Base-by-base conservation (phyloP, 1,284 basidiomycete genomes). In the Ganoderma multipileum region DNA sequence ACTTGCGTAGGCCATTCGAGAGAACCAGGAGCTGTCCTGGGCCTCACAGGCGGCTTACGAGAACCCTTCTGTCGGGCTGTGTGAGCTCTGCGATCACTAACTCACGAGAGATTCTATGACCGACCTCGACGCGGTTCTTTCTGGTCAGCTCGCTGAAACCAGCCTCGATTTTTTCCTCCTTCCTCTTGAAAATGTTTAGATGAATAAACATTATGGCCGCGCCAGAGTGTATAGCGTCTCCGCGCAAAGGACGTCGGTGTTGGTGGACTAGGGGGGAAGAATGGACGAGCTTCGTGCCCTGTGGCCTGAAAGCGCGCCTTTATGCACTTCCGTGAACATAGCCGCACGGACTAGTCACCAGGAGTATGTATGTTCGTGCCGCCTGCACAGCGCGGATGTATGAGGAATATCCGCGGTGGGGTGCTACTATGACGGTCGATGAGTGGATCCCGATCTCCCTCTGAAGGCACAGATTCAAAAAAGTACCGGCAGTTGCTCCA, bases 171-270 rank as follows among this genome's bases (percentile, higher is more conserved):
- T 41, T 39, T 9, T 60, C 58, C 11, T 60, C 66, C 60, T 68
- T 72, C 47, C 61, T 68, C 62, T 68, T 70, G 64, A 72, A 72
- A 14, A 72, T 39, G 12, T 60, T 60, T 7, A 60, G 60, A 23
- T 52, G 64, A 18, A 68, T 58, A 33, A 69, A 68, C 71, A 72
- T 72, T 18, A 2, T 42, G 62, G 42, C 47, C 64, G 62, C 68
- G 3, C 58, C 61, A 50, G 68, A 44, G 7, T n/a, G 20, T 8
- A 69, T 61, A 62, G 61, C 33, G 39, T 52, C 4, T 26, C 39
- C 50, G 23, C 3, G 11, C 8, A 50, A 50, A 26, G 9, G 39
- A 23, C 28, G n/a, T n/a, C n/a, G 57, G 33, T 47, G n/a, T 47
- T 47, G 39, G 14, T 28, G 23, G 39, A 26, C n/a, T 26, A 36